Conservation (phyloP, 495 filamentous ascomycete species). For the Daldinia caldariorum region DNA sequence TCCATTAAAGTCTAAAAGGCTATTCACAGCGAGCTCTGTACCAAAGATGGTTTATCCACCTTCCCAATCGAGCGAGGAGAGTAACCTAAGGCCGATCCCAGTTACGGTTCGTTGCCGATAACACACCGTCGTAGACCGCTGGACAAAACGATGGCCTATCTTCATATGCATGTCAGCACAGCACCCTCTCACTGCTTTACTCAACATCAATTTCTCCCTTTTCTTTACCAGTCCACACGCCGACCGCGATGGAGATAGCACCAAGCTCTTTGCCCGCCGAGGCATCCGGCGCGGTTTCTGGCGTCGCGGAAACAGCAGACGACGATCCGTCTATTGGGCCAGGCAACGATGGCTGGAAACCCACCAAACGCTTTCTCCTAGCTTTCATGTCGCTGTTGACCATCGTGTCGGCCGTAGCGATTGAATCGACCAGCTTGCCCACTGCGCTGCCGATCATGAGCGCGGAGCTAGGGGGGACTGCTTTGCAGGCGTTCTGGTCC, state of each 20-base stretch:
- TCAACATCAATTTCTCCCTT: neutral
- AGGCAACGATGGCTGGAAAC: slow-evolving; percentile 22
- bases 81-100: no score
- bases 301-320: neutral
- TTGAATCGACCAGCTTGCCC: slow-evolving; percentile 78
- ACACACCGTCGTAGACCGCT: no score
- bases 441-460: slow-evolving; percentile 74
- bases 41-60: no score
- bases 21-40: no score
- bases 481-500: slow-evolving; percentile 69
- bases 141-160: no score
- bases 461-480: slow-evolving; percentile 58
- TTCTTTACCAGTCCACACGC: neutral
- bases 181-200: no score
- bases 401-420: slow-evolving; percentile 72
- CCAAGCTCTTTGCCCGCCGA: neutral
- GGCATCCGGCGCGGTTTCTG: neutral
- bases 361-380: slow-evolving; percentile 46
- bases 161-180: no score
- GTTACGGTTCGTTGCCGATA: no score
- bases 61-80: no score
- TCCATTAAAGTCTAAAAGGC: no score
- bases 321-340: neutral
- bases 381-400: slow-evolving; percentile 68
- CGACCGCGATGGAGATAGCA: slow-evolving; percentile 15